phyloP scores from a whole-genome alignment of 805 yeast species.

The Ogataea thermomethanolica region DNA sequence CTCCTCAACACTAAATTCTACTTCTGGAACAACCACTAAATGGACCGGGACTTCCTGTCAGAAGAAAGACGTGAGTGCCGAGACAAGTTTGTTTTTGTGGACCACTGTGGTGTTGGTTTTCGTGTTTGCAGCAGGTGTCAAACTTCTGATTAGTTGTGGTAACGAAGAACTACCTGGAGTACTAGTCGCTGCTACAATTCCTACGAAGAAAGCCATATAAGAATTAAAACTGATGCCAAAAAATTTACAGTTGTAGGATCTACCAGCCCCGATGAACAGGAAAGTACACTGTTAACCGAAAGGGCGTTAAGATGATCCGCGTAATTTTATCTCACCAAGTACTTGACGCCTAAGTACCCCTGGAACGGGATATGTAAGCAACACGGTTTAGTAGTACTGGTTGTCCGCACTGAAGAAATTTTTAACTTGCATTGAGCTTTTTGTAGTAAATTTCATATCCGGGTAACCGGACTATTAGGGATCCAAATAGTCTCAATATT shows the following conservation, averaged over 20 bases:
- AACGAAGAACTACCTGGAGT: slow-evolving; percentile 66
- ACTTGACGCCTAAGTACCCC: slow-evolving; percentile 61
- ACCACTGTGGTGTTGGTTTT: slow-evolving; percentile 46
- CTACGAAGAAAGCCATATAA: slow-evolving; percentile 36
- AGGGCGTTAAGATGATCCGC: slow-evolving; percentile 68
- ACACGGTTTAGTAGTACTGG: slow-evolving; percentile 71
- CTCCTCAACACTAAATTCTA: slow-evolving; percentile 40
- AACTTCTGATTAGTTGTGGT: slow-evolving; percentile 52
- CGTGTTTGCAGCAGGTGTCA: slow-evolving; percentile 48
- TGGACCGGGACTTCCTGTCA: slow-evolving; percentile 62
- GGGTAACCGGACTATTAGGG: slow-evolving; percentile 7
- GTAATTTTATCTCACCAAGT: slow-evolving; percentile 56
- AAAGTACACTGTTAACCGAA: slow-evolving; percentile 37
- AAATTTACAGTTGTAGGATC: slow-evolving; percentile 46
- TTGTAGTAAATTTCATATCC: slow-evolving; percentile 11
- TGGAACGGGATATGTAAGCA: slow-evolving; percentile 47
- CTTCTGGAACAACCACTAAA: slow-evolving; percentile 42
- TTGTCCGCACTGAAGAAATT: slow-evolving; percentile 61
- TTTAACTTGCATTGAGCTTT: neutral
- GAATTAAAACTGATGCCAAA: neutral
- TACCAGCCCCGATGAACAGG: slow-evolving; percentile 57
- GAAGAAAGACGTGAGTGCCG: slow-evolving; percentile 63
- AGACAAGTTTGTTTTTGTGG: slow-evolving; percentile 71
- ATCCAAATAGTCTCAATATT: neutral
- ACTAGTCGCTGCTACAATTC: slow-evolving; percentile 53